Conservation (phyloP, 2,329 filamentous ascomycete species). For the Colletotrichum trifolii region DNA sequence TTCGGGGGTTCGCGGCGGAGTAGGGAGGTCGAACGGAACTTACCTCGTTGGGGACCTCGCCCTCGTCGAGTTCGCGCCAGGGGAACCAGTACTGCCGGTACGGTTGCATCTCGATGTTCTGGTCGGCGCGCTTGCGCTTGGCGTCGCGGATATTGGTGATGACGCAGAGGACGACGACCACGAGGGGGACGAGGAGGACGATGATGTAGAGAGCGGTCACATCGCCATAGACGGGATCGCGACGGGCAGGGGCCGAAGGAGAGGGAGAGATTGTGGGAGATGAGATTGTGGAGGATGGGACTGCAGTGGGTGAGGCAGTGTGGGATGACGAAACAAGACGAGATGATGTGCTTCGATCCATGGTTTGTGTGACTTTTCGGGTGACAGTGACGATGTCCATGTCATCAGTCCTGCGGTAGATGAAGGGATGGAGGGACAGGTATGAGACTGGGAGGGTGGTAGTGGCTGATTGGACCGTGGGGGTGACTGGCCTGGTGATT, state of each 20-base stretch:
- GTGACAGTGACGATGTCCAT: neutral
- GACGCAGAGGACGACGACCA: constrained; percentile 17
- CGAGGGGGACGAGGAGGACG: constrained; percentile 30
- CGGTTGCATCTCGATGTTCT: constrained; percentile 34
- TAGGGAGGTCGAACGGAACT: constrained; percentile 5
- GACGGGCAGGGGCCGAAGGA: neutral
- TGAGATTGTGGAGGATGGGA: neutral
- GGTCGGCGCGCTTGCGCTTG: constrained; percentile 1
- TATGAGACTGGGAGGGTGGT: neutral
- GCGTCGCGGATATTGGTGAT: constrained; percentile 11
- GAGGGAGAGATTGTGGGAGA: neutral
- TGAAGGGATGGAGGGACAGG: neutral
- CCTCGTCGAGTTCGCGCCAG: constrained; percentile 32
- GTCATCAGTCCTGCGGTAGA: neutral
- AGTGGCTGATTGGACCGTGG: neutral
- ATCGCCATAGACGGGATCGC: constrained; percentile 20
- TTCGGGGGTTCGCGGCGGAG: neutral
- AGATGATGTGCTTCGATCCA: too few species aligned
- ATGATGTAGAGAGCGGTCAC: constrained; percentile 26
- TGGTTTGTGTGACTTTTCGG: neutral
- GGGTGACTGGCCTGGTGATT: neutral
- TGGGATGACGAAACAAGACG: too few species aligned
- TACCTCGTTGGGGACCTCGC: constrained; percentile 25
- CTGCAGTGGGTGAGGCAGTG: too few species aligned
- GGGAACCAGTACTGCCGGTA: constrained; percentile 32